Base-by-base conservation (phyloP, 2,329 filamentous ascomycete genomes). In the Aureobasidium uvarum region DNA sequence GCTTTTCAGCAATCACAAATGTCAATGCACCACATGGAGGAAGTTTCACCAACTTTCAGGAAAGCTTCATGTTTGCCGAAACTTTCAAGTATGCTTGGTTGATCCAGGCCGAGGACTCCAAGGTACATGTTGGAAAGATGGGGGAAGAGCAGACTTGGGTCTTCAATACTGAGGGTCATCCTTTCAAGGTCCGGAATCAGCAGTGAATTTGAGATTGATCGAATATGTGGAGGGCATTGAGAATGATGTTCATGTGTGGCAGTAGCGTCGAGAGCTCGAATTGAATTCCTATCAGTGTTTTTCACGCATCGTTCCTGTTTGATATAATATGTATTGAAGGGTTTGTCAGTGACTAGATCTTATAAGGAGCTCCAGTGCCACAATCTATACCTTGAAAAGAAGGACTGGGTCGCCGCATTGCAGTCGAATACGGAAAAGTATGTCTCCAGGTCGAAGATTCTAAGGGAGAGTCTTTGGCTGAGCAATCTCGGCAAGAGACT, bases 1-100 rank as follows among this genome's bases (percentile, higher is more conserved):
- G 89, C 8, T 96, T 86, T 76, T 84, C 84, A 14, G 82, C 84
- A 36, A 79, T 96, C 64, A 74, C 71, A 0, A 76, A 96, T 73
- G 90, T 96, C 52, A 91, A 89, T 70, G 78, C 77, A 3, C n/a
- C 33, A 7, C 20, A 54, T 33, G 81, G 80, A 36, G 90, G 90
- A 11, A 89, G 89, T 0, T 86, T 83, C 66, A 76, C 77, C 48
- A 85, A 96, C 74, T 88, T 89, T 74, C 89, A 94, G 81, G 91
- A 96, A 78, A 93, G 89, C 71, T 96, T 95, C 79, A 88, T 90
- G 80, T 92, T 96, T 75, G 91, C 92, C 0, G 92, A 96, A 80
- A 89, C 92, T 68, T 74, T 96, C 75, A 96, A 96, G 81, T 96
- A 96, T 75, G 80, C 84, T 65, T 96, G 90, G 77, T 75, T 96